A percentile compares a stretch with the other conserved stretches of the same genome.
Conservation (phyloP, 257 asterid species). For the Osmanthus fragrans region DNA sequence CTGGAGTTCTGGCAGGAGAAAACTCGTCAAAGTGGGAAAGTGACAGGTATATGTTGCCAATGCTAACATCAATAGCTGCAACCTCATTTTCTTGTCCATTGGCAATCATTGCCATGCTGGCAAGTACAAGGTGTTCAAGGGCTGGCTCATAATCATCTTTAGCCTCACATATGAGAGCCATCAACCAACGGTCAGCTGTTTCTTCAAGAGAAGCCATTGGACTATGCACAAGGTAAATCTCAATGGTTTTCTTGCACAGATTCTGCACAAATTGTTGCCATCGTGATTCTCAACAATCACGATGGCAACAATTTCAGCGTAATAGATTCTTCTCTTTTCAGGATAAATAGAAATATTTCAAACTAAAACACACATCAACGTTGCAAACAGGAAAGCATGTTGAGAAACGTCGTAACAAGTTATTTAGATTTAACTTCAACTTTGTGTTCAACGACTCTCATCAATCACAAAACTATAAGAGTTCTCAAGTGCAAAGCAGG, state of each 20-base stretch:
- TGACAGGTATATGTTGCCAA: slow-evolving; percentile 84
- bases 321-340: neutral
- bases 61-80: slow-evolving; percentile 92
- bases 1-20: slow-evolving; percentile 97
- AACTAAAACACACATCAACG: neutral
- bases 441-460: neutral
- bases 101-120: slow-evolving; percentile 99
- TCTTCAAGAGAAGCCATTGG: slow-evolving; percentile 99
- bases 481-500: neutral
- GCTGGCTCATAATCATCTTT: slow-evolving; percentile 91
- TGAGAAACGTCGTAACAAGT: neutral
- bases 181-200: slow-evolving; percentile 93
- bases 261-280: no score
- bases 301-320: neutral
- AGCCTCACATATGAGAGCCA: slow-evolving; percentile 95
- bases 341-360: neutral
- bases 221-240: slow-evolving; percentile 92
- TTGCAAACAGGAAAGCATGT: neutral
- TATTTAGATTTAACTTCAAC: no score
- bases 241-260: slow-evolving; percentile 83
- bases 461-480: neutral
- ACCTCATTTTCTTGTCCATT: slow-evolving; percentile 93
- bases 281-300: no score
- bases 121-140: slow-evolving; percentile 93
- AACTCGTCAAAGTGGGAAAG: slow-evolving; percentile 91